These are phyloP conservation scores for Chaetomium globosum DNA, from an alignment of 2,329 filamentous ascomycete species.

Conservation along the genomic window DNA sequence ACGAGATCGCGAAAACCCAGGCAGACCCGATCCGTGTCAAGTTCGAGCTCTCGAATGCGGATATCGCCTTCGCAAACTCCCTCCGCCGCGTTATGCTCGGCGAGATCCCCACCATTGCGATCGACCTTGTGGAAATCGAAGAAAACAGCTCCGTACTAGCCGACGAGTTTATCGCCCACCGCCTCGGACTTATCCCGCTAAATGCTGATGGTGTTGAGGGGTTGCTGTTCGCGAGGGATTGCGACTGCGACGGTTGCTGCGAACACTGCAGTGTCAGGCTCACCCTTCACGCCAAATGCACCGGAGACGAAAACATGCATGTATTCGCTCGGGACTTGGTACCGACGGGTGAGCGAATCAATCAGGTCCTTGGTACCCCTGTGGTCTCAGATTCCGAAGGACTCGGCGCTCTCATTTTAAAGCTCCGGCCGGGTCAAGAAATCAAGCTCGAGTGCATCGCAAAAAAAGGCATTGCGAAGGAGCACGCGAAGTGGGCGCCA, in stretches of 20 bases:
- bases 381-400: conserved; percentile 82
- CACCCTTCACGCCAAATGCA: conserved; percentile 82
- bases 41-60: conserved; percentile 87
- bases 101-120: conserved; percentile 91
- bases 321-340: conserved; percentile 90
- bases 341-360: conserved; percentile 68
- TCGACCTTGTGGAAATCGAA: conserved; percentile 92
- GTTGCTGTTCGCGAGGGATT: conserved; percentile 87
- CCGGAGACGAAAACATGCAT: conserved; percentile 83
- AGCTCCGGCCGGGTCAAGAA: conserved; percentile 87
- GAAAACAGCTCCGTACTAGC: conserved; percentile 93
- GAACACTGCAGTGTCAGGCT: conserved; percentile 87
- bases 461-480: conserved; percentile 98
- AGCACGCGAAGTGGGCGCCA: conserved; percentile 97
- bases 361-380: conserved; percentile 75
- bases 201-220: conserved; percentile 80
- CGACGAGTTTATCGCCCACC: conserved; percentile 93
- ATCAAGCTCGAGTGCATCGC: conserved; percentile 88
- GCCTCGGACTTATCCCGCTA: conserved; percentile 86
- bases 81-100: conserved; percentile 87
- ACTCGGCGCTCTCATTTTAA: conserved; percentile 82
- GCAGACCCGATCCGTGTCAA: conserved; percentile 80
- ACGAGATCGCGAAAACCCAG: conserved; percentile 48
- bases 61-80: conserved; percentile 90
- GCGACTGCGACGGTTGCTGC: conserved; percentile 95